These are phyloP conservation scores for Coniella vitis DNA, from an alignment of 2,329 filamentous ascomycete genomes.

Conservation along the genomic window DNA sequence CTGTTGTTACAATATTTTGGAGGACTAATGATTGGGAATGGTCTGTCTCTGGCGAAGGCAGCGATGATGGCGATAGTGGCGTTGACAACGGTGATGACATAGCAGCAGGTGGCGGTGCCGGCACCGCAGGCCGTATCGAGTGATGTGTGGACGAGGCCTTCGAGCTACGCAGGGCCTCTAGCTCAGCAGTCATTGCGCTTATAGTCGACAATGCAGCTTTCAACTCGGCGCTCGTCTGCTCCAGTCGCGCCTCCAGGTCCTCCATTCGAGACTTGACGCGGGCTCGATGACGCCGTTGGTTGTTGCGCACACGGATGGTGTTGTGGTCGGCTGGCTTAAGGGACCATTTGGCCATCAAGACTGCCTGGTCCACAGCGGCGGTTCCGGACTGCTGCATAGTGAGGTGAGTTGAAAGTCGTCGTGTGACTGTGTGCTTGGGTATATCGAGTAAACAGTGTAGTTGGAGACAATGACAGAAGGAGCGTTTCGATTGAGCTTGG, in stretches of 20 bases:
- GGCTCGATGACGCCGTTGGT: conserved; percentile 44
- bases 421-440: background rate
- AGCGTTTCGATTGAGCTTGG: conserved; percentile 7
- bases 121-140: background rate
- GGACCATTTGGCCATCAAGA: conserved; percentile 22
- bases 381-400: background rate
- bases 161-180: conserved; percentile 1
- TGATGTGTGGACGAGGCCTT: too few relatives aligned
- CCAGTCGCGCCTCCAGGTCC: conserved; percentile 28
- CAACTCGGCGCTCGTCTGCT: conserved; percentile 16
- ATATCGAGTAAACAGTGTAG: background rate
- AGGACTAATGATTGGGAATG: too few relatives aligned
- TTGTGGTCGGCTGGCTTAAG: conserved; percentile 25
- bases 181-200: conserved; percentile 4
- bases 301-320: conserved; percentile 38
- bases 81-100: background rate
- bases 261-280: conserved; percentile 33
- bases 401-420: background rate
- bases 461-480: conserved; percentile 1
- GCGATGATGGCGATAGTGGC: too few relatives aligned
- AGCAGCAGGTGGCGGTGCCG: background rate
- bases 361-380: background rate
- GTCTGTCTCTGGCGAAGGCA: too few relatives aligned
- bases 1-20: too few relatives aligned
- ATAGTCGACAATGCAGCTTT: conserved; percentile 18